Evolutionary conservation across 306 rosid species (phyloP).

Genomic region (Argentina anserina): DNA sequence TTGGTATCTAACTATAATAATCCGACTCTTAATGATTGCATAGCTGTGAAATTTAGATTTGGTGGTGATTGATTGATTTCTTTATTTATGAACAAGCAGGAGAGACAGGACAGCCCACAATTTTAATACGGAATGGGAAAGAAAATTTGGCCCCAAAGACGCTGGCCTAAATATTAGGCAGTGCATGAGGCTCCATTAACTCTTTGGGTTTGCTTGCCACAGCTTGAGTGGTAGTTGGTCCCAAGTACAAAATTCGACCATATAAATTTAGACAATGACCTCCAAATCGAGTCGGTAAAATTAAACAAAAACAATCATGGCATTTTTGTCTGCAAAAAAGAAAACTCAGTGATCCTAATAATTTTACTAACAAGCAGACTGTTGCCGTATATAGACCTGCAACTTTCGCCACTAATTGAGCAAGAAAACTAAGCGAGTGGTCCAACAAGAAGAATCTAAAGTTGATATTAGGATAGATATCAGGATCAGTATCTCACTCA

Average conservation of each 20-base stretch:
- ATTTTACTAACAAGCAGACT: not conserved
- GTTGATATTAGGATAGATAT: not conserved
- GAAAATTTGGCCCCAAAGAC: not conserved
- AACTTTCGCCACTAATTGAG: not conserved
- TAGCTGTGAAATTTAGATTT: not conserved
- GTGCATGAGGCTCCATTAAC: slow-evolving; percentile 4
- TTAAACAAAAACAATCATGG: not conserved
- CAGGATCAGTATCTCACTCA: not conserved
- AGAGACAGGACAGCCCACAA: slow-evolving; percentile 2
- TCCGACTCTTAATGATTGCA: not conserved
- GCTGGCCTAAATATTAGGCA: slow-evolving; percentile 5
- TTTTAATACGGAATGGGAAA: not conserved
- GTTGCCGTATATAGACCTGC: not conserved
- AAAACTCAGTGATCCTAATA: not conserved
- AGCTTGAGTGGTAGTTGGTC: not conserved
- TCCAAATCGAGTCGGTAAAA: not conserved
- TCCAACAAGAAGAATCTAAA: slow-evolving; percentile 5
- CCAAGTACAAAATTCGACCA: not conserved
- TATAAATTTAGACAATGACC: not conserved
- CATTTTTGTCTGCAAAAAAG: not conserved
- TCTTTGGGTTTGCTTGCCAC: not conserved
- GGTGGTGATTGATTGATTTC: not conserved
- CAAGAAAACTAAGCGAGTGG: not conserved
- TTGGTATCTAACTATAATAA: not conserved
- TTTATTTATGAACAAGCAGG: not conserved